A percentile compares a stretch with the other conserved stretches of the same genome.
These are phyloP conservation scores for Wickerhamomyces hampshirensis DNA, from an alignment of 805 yeast genomes.

Conservation along the genomic window DNA sequence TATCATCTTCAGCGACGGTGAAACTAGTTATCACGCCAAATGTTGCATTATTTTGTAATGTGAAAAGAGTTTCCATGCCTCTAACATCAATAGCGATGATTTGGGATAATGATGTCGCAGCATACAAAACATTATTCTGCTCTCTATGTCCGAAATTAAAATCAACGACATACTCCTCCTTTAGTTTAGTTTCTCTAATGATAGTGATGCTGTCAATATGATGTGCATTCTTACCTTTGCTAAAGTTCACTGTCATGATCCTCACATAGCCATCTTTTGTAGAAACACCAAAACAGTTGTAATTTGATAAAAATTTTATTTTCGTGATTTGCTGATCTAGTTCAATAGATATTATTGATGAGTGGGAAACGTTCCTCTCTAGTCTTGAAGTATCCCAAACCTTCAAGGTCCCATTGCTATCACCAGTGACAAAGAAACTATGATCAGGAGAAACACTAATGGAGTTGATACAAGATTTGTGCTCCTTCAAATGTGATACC, in stretches of 20 bases:
- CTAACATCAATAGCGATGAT: conserved; percentile 55
- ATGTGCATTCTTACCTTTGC: conserved; percentile 19
- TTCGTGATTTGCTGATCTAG: conserved; percentile 46
- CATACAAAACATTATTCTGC: conserved; percentile 37
- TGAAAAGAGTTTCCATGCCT: conserved; percentile 39
- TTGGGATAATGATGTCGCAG: conserved; percentile 48
- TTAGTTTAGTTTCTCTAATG: conserved; percentile 38
- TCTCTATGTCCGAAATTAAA: conserved; percentile 38
- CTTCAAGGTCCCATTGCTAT: conserved; percentile 65
- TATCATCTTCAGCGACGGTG: conserved; percentile 44
- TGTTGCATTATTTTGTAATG: conserved; percentile 47
- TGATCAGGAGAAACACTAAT: conserved; percentile 57
- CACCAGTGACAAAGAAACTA: conserved; percentile 70
- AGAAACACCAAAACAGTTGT: conserved; percentile 57
- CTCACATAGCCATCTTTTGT: conserved; percentile 32
- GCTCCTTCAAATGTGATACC: conserved; percentile 63
- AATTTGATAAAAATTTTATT: conserved; percentile 45
- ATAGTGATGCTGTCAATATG: conserved; percentile 20
- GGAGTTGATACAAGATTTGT: conserved; percentile 51
- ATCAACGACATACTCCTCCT: conserved; percentile 35
- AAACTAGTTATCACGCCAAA: conserved; percentile 68
- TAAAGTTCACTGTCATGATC: conserved; percentile 33
- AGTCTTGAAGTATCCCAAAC: conserved; percentile 74
- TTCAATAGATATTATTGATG: conserved; percentile 42
- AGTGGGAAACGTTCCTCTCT: conserved; percentile 54